Percentiles rank a stretch among this genome's conserved stretches.
Evolutionary conservation across 805 yeast species (phyloP).

Genomic region (Brettanomyces anomalus): DNA sequence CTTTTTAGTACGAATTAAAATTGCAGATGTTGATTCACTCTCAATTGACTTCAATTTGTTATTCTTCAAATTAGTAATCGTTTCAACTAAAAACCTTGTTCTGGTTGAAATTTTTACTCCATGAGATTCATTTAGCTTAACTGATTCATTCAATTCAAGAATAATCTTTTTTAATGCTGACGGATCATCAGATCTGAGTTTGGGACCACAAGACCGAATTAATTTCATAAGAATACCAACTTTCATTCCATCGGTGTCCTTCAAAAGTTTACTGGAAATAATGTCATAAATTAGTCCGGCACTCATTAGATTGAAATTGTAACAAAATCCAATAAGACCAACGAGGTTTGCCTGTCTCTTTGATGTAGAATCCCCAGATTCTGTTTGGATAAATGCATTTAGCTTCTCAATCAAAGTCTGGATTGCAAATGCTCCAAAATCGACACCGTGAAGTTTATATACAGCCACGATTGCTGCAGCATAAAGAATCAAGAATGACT

Average conservation of each 20-base stretch:
- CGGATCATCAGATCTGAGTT: constrained; percentile 87
- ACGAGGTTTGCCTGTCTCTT: constrained; percentile 46
- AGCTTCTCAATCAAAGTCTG: constrained; percentile 73
- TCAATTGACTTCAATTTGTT: constrained; percentile 55
- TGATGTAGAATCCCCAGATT: constrained; percentile 11
- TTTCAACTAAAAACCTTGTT: constrained; percentile 75
- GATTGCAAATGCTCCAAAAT: constrained; percentile 79
- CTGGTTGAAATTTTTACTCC: constrained; percentile 42
- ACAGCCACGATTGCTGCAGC: constrained; percentile 70
- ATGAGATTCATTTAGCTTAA: constrained; percentile 27
- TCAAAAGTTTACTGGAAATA: constrained; percentile 33
- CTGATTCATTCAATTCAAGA: constrained; percentile 40
- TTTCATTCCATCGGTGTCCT: constrained; percentile 50
- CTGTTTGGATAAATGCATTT: constrained; percentile 30
- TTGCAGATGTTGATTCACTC: constrained; percentile 43
- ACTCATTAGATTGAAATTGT: constrained; percentile 68
- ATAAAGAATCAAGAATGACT: constrained; percentile 70
- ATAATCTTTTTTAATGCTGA: constrained; percentile 74
- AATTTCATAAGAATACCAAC: constrained; percentile 72
- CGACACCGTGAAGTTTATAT: constrained; percentile 73
- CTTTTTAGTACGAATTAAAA: constrained; percentile 54
- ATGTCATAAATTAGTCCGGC: constrained; percentile 73
- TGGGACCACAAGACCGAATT: constrained; percentile 69
- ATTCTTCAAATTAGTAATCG: constrained; percentile 77
- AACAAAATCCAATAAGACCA: constrained; percentile 68